Percentiles rank a stretch among this genome's conserved stretches.
These are phyloP conservation scores for Heritiera fomes DNA, from an alignment of 345 rosid species.

Conservation along the genomic window DNA sequence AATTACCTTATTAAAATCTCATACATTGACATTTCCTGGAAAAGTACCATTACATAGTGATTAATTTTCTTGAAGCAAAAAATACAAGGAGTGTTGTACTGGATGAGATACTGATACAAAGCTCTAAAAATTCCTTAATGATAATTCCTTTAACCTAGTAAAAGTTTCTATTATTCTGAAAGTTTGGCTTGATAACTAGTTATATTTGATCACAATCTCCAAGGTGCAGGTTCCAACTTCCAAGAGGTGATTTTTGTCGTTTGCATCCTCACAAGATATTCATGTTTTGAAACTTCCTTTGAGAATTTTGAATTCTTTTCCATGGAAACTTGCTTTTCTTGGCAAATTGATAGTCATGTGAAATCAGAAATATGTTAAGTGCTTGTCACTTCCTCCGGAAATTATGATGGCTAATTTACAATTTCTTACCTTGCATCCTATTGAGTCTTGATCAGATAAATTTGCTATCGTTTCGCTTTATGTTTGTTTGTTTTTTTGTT, in stretches of 20 bases:
- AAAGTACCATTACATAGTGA: background rate
- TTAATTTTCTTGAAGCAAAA: background rate
- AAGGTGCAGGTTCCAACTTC: background rate
- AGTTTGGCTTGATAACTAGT: background rate
- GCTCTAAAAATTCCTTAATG: background rate
- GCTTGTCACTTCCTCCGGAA: background rate
- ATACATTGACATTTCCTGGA: background rate
- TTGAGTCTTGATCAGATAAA: background rate
- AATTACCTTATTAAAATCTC: background rate
- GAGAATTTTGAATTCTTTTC: background rate
- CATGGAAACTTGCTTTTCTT: background rate
- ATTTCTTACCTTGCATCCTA: background rate
- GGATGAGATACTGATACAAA: background rate
- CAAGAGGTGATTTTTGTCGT: background rate
- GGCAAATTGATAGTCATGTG: background rate
- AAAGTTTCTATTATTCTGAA: background rate
- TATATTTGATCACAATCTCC: background rate
- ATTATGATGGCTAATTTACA: background rate
- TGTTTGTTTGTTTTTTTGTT: background rate
- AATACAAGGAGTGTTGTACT: background rate
- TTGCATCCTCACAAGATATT: background rate
- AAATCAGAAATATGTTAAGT: background rate
- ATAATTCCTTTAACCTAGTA: background rate
- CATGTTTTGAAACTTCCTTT: background rate
- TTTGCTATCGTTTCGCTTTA: background rate